A percentile compares a stretch with the other conserved stretches of the same genome.
phyloP scores from a whole-genome alignment of 257 asterid species.

The Nicotiana noctiflora region DNA sequence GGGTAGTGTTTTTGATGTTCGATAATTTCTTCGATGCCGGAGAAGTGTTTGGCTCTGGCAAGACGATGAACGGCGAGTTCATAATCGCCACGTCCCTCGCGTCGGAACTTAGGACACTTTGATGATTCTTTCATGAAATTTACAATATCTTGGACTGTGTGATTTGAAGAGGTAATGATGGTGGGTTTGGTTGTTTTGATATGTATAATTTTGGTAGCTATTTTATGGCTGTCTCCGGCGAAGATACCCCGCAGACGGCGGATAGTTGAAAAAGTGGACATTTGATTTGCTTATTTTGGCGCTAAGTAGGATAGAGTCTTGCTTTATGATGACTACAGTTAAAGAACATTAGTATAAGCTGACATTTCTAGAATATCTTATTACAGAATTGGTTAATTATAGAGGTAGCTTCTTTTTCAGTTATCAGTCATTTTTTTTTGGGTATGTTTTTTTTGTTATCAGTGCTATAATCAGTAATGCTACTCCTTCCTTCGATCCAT shows the following conservation, averaged over 20 bases:
- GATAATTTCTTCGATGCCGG: conserved; percentile 23
- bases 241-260: not conserved
- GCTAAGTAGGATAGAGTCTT: too few relatives aligned
- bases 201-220: not conserved
- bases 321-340: too few relatives aligned
- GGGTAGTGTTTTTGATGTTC: conserved; percentile 26
- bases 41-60: conserved; percentile 10
- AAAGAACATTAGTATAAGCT: too few relatives aligned
- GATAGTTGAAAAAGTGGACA: conserved; percentile 8
- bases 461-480: too few relatives aligned
- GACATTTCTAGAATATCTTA: too few relatives aligned
- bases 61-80: conserved; percentile 19
- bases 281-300: not conserved
- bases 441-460: too few relatives aligned
- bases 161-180: not conserved
- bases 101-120: conserved; percentile 15
- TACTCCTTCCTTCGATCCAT: too few relatives aligned
- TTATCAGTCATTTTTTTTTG: too few relatives aligned
- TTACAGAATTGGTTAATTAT: too few relatives aligned
- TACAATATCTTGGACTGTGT: conserved; percentile 1
- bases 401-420: too few relatives aligned
- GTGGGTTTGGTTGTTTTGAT: not conserved
- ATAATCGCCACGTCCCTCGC: not conserved
- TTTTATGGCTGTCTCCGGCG: not conserved
- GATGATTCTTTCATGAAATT: conserved; percentile 20